Evolutionary conservation across 768 basidiomycete genomes (phyloP), one percentile per base, ranked within the genome.

Genomic region (Pleurotus eryngii): DNA sequence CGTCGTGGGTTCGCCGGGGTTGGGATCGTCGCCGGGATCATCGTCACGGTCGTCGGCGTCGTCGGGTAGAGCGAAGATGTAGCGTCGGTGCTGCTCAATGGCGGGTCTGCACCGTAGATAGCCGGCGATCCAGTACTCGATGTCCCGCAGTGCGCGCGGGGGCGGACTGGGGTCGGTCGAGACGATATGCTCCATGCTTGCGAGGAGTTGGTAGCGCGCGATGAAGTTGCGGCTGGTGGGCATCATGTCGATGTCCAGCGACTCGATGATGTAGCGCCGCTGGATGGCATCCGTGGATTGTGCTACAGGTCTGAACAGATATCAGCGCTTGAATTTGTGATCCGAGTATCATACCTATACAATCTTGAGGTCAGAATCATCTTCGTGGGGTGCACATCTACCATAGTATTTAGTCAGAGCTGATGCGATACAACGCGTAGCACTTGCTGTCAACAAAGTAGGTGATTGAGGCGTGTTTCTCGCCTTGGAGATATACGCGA

Each of bases 181-280:
- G 49, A 72, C 61, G n/a, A 86, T 76, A 24, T 79, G 68, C 0
- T 74, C 62, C 58, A 89, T 77, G 39, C 81, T 62, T 0, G 70
- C 72, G 20, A 81, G 62, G 1, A 83, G 71, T 17, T 77, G 79
- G 62, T 78, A 85, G 42, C 79, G 76, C 38, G 75, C 73, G 42
- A 88, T 65, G 60, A 83, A 88, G 42, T 78, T 75, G 49, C 69
- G 69, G 60, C 84, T 80, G 0, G 59, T 64, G 0, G 63, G 57
- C 57, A 76, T 80, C 0, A 78, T 80, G 14, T 62, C 63, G 5
- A 73, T 67, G 53, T 84, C 75, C 64, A 87, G 72, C 2, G 78
- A 76, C 11, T 67, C 60, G 2, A 87, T 68, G 49, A 73, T 66
- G 57, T 79, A 87, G 1, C 59, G 60, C 11, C 84, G 77, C 11